phyloP scores from a whole-genome alignment of 2,329 filamentous ascomycete genomes.

The Fusarium ramigenum region DNA sequence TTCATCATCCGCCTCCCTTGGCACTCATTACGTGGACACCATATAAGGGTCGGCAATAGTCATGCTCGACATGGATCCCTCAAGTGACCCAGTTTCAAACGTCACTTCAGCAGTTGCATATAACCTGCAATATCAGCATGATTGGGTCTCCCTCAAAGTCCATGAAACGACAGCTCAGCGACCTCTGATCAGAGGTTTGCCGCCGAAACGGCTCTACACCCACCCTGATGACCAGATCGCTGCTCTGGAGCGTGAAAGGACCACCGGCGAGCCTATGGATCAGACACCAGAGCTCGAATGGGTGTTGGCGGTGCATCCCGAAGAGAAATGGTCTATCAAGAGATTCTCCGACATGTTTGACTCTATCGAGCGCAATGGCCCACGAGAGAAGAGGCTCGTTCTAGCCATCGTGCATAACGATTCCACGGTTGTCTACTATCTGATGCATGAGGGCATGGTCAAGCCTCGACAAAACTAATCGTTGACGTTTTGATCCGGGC shows the following conservation, averaged over 20 bases:
- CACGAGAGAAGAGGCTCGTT: conserved; percentile 73
- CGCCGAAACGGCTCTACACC: conserved; percentile 77
- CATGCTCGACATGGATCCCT: conserved; percentile 23
- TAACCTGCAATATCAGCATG: conserved; percentile 79
- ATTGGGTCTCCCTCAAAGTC: conserved; percentile 72
- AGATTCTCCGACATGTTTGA: conserved; percentile 77
- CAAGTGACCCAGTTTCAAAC: conserved; percentile 27
- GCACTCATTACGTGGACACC: conserved; percentile 1
- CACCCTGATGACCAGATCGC: conserved; percentile 86
- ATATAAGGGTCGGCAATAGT: background rate
- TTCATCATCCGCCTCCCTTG: background rate
- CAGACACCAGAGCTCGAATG: conserved; percentile 73
- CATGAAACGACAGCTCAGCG: conserved; percentile 61
- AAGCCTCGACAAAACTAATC: conserved; percentile 82
- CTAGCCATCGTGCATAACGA: conserved; percentile 80
- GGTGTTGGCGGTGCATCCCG: conserved; percentile 77
- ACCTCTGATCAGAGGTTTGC: conserved; percentile 76
- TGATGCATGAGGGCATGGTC: conserved; percentile 86
- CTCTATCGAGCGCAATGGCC: conserved; percentile 58
- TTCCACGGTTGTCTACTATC: conserved; percentile 85
- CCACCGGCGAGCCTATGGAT: conserved; percentile 54
- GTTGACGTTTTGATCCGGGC: background rate
- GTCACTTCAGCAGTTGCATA: conserved; percentile 64
- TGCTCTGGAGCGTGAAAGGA: conserved; percentile 69
- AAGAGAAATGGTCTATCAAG: conserved; percentile 76